Base-by-base conservation (phyloP, 805 yeast species). In the Saccharomycopsis vini region DNA sequence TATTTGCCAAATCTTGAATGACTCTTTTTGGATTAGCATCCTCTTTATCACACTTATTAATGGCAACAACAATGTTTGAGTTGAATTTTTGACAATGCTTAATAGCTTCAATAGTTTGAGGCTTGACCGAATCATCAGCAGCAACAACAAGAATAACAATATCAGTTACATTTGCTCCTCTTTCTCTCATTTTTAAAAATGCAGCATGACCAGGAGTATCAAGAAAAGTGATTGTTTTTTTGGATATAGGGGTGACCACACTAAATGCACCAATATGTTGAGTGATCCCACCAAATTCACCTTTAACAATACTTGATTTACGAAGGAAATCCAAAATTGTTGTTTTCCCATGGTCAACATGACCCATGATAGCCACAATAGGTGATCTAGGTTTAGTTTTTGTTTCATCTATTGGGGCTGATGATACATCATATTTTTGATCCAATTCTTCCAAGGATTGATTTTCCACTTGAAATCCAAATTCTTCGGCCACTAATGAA, bases 131-230 rank as follows among this genome's bases (percentile, higher is more conserved):
- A 63, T 92, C 98, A 60, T 92, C 97, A 2, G 95, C 95, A 1
- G 97, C 97, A 18, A 92, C 95, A 2, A 90, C 97, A 43, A 92
- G 69, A 37, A 92, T 73, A 29, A 92, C 86, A 39, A 92, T 81
- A 66, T 92, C 98, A 0, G 98, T 92, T 35, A 89, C 76, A 52
- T 77, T 81, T 0, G 98, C 97, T 37, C 98, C 98, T 53, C 98
- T 73, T 63, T 90, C 94, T 53, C 98, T 75, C 95, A 92, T 88
- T 56, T 88, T 88, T 51, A 92, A 67, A 58, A 92, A 92, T 0
- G 97, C 97, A 9, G 96, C 94, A 64, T 92, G 98, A 0, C 98
- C 98, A 0, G 98, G 98, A 0, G 98, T 92, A 61, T 92, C 98
- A 49, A 92, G 69, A 52, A 92, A 90, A 0, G 97, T 90, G 51